phyloP scores from a whole-genome alignment of 345 rosid genomes.

The Punica granatum region DNA sequence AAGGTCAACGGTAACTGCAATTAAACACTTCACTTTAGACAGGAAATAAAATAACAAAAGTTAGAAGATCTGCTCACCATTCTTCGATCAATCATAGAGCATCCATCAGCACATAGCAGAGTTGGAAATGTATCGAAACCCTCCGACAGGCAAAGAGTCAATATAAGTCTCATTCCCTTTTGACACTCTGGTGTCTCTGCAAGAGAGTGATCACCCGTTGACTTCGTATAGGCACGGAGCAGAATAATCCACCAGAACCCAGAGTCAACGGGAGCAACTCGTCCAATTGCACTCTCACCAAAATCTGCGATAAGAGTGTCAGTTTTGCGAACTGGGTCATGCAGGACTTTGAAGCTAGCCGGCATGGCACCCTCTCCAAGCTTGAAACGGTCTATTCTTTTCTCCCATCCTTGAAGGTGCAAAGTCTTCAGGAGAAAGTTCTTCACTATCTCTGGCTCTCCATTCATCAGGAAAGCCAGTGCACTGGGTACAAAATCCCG shows the following conservation, averaged over 20 bases:
- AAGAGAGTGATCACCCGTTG: constrained; percentile 57
- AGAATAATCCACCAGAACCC: constrained; percentile 94
- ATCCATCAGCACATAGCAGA: constrained; percentile 83
- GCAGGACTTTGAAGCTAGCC: constrained; percentile 78
- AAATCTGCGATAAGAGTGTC: constrained; percentile 70
- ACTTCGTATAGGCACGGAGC: constrained; percentile 74
- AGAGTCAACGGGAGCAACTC: constrained; percentile 84
- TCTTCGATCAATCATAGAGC: constrained; percentile 83
- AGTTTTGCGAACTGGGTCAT: constrained; percentile 50
- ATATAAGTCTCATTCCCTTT: constrained; percentile 76
- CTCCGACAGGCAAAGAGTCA: constrained; percentile 64
- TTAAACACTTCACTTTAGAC: no score
- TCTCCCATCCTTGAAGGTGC: constrained; percentile 67
- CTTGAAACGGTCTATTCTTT: constrained; percentile 56
- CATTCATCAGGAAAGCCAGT: constrained; percentile 71
- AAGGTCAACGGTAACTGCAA: no score
- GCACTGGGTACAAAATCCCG: constrained; percentile 86
- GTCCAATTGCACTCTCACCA: constrained; percentile 80
- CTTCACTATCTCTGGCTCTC: constrained; percentile 69
- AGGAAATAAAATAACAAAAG: no score
- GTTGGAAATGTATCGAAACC: constrained; percentile 88
- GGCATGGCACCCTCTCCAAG: constrained; percentile 88
- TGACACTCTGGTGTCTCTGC: constrained; percentile 68
- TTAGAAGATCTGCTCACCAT: constrained; percentile 51
- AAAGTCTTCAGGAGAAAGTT: constrained; percentile 64